Percentiles rank a stretch among this genome's conserved stretches.
These are phyloP conservation scores for Umbelopsis vinacea DNA, from an alignment of 192 early-diverging fungal species.

Conservation along the genomic window DNA sequence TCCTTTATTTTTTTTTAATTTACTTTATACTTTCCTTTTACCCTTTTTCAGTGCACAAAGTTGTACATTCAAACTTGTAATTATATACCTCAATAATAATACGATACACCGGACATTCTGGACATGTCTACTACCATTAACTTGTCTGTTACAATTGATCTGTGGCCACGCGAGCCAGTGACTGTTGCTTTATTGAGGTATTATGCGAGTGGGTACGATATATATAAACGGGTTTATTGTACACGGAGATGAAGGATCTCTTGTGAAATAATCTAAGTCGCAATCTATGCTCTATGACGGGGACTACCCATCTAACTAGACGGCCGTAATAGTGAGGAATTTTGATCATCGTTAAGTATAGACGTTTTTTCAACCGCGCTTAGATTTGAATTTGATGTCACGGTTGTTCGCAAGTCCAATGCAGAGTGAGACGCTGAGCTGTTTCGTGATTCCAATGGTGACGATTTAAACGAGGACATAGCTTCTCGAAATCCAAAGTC, in stretches of 20 bases:
- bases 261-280: constrained; percentile 5
- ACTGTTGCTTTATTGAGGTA: background rate
- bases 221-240: constrained; percentile 2
- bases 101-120: constrained; percentile 13
- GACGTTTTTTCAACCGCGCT: background rate
- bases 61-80: constrained; percentile 14
- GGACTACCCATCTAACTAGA: background rate
- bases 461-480: constrained; percentile 43
- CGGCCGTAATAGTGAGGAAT: background rate
- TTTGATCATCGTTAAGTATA: constrained; percentile 20
- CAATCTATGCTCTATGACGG: constrained; percentile 8
- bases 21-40: background rate
- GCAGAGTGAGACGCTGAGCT: constrained; percentile 35
- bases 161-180: background rate
- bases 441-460: constrained; percentile 2
- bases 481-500: constrained; percentile 50
- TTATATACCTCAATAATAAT: background rate
- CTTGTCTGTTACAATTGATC: background rate
- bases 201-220: background rate
- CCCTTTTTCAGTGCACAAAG: background rate
- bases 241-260: background rate
- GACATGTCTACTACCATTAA: background rate
- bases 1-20: background rate
- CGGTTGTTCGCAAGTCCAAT: constrained; percentile 26
- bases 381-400: background rate